Evolutionary conservation across 805 yeast species (phyloP).

Genomic region (Spathaspora passalidarum): DNA sequence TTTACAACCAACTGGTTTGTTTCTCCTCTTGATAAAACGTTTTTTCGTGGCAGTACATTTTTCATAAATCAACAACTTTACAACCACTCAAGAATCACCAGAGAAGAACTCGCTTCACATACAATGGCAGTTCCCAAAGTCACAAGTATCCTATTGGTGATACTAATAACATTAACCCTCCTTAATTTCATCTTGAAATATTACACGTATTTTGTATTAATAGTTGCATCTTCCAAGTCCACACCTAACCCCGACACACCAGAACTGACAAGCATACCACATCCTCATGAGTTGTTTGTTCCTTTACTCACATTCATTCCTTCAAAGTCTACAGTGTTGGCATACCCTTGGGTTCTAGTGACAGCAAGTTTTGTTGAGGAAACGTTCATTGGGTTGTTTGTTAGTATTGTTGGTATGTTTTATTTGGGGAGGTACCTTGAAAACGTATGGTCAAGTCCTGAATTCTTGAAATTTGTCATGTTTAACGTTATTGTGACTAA

Average conservation of each 20-base stretch:
- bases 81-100: too few species aligned
- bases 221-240: slow-evolving; percentile 27
- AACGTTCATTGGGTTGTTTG: slow-evolving; percentile 33
- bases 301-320: slow-evolving; percentile 52
- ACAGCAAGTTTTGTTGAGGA: slow-evolving; percentile 48
- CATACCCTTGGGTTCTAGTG: slow-evolving; percentile 50
- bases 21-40: neutral
- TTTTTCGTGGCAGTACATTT: neutral
- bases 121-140: slow-evolving; percentile 32
- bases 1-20: too few species aligned
- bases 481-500: slow-evolving; percentile 37
- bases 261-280: slow-evolving; percentile 25
- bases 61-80: neutral
- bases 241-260: neutral
- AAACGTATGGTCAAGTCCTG: slow-evolving; percentile 59
- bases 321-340: slow-evolving; percentile 33
- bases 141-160: slow-evolving; percentile 32
- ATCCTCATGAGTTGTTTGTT: slow-evolving; percentile 46
- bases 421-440: slow-evolving; percentile 66
- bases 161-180: slow-evolving; percentile 26
- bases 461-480: slow-evolving; percentile 46
- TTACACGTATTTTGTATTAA: slow-evolving; percentile 35
- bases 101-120: too few species aligned
- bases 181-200: slow-evolving; percentile 34
- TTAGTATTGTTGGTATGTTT: slow-evolving; percentile 36